Percentiles rank a stretch among this genome's conserved stretches.
Evolutionary conservation across 2,329 filamentous ascomycete species (phyloP).

Genomic region (Sporothrix pseudoabietina): DNA sequence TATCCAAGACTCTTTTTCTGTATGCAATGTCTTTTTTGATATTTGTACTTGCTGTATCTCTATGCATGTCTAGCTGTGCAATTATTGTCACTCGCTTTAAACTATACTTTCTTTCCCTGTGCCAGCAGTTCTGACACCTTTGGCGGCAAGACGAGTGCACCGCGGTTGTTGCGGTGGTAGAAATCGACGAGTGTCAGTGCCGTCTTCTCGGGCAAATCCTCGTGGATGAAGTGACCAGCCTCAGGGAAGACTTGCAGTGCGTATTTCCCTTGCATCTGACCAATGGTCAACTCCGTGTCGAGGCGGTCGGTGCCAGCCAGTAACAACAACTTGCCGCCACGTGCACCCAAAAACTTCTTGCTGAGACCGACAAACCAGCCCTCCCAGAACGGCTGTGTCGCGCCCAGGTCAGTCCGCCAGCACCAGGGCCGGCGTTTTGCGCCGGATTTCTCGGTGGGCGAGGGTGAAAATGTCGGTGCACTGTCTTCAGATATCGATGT

Average conservation of each 20-base stretch:
- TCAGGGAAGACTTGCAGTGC: slow-evolving; percentile 92
- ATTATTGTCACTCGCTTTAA: not conserved
- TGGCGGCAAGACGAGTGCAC: slow-evolving; percentile 79
- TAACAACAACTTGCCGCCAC: slow-evolving; percentile 80
- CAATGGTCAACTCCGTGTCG: slow-evolving; percentile 90
- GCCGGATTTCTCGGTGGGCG: not conserved
- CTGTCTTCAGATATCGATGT: slow-evolving; percentile 22
- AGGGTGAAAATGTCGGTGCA: not conserved
- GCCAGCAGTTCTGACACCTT: slow-evolving; percentile 78
- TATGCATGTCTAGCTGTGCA: not conserved
- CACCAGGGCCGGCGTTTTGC: slow-evolving; percentile 60
- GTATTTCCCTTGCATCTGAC: slow-evolving; percentile 98
- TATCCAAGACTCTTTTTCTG: not conserved
- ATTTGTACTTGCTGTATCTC: not conserved
- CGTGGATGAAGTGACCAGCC: slow-evolving; percentile 94
- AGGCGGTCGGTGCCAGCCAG: slow-evolving; percentile 87
- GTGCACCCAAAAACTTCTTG: slow-evolving; percentile 79
- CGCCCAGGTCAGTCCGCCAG: slow-evolving; percentile 83
- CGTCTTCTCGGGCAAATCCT: slow-evolving; percentile 89
- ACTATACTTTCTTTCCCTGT: slow-evolving; percentile 61
- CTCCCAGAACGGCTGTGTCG: slow-evolving; percentile 90
- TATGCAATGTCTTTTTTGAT: not conserved
- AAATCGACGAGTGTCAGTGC: slow-evolving; percentile 86
- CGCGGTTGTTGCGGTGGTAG: slow-evolving; percentile 86
- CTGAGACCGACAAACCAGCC: slow-evolving; percentile 90